Evolutionary conservation across 2,329 filamentous ascomycete genomes (phyloP).

Genomic region (Orbilia oligospora): DNA sequence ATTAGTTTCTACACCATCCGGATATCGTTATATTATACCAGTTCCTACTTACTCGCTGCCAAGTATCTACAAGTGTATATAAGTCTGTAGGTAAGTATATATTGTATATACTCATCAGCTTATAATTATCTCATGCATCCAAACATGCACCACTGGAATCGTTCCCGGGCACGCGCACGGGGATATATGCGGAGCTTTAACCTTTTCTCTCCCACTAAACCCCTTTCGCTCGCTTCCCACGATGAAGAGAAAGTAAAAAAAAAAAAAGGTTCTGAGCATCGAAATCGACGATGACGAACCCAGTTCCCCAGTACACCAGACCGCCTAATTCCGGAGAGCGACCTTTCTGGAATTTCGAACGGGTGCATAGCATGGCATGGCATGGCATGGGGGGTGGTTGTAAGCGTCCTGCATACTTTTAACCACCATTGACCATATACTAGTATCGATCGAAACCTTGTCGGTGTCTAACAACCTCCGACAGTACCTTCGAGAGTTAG

Average conservation of each 20-base stretch:
- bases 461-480: conserved; percentile 46
- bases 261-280: no score
- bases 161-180: conserved; percentile 21
- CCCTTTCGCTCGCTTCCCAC: conserved; percentile 43
- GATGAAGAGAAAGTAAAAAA: no score
- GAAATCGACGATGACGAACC: conserved; percentile 16
- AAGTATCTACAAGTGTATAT: no score
- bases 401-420: neutral
- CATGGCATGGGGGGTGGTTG: neutral
- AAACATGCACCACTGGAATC: neutral
- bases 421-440: no score
- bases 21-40: no score
- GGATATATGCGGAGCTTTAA: conserved; percentile 44
- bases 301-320: neutral
- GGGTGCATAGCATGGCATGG: neutral
- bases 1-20: no score
- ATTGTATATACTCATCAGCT: neutral
- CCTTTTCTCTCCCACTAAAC: conserved; percentile 4
- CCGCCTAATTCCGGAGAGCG: conserved; percentile 34
- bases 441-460: neutral
- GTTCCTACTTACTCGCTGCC: no score
- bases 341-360: neutral
- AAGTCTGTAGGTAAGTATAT: no score
- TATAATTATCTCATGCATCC: neutral
- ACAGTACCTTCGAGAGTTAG: neutral